Conservation (phyloP, 371 early-diverging fungal species). For the Syncephalastrum sp. region DNA sequence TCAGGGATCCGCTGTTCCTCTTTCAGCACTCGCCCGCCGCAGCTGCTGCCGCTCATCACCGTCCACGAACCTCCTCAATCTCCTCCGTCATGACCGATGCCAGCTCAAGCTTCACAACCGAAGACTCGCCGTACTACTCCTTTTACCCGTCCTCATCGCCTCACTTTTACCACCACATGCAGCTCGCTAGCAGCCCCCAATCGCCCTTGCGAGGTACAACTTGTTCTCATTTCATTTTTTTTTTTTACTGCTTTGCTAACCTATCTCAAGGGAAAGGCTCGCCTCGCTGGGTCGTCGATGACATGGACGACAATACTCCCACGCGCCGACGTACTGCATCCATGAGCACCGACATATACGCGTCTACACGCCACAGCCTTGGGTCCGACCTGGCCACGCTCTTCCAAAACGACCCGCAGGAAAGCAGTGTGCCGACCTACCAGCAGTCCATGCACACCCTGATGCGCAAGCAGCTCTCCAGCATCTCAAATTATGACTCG, state of each 20-base stretch:
- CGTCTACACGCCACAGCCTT: no score
- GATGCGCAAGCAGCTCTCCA: conserved; percentile 29
- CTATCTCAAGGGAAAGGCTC: conserved; percentile 10
- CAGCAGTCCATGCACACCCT: conserved; percentile 32
- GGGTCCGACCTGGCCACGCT: no score
- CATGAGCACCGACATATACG: background rate
- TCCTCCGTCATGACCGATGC: conserved; percentile 9
- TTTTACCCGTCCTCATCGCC: conserved; percentile 7
- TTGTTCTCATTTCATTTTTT: background rate
- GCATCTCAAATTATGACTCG: conserved; percentile 20
- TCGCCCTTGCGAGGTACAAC: conserved; percentile 2
- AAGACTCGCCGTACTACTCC: background rate
- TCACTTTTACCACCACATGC: conserved; percentile 9
- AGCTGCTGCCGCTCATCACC: background rate
- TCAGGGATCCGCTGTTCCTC: background rate
- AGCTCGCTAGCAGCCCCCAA: conserved; percentile 9
- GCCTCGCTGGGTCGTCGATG: background rate
- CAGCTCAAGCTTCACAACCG: background rate
- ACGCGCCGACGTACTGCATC: background rate
- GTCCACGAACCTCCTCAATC: conserved; percentile 7
- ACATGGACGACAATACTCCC: conserved; percentile 1
- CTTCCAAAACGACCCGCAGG: background rate
- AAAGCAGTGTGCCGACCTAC: conserved; percentile 22
- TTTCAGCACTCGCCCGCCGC: background rate
- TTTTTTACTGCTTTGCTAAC: background rate